A percentile compares a stretch with the other conserved stretches of the same genome.
These are phyloP conservation scores for Lizanozyma gosingica DNA, from an alignment of 1,139 yeast genomes.

Conservation along the genomic window DNA sequence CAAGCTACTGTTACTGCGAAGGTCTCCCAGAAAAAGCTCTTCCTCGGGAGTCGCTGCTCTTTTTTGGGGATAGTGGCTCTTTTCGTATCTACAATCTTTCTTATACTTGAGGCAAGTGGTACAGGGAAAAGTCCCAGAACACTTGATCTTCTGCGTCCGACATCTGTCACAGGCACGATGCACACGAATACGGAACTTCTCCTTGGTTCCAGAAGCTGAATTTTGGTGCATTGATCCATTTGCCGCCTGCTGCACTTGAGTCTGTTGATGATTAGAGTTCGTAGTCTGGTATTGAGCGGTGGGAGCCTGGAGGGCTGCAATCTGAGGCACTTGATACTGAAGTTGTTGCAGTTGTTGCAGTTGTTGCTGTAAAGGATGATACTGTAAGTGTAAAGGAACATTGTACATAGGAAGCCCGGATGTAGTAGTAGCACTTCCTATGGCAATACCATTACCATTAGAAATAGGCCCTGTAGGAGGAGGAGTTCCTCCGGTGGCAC, in stretches of 20 bases:
- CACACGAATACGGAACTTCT: slow-evolving; percentile 21
- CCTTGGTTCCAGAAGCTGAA: background rate
- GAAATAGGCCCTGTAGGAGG: too few relatives aligned
- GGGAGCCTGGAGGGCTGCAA: background rate
- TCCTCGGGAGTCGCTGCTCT: background rate
- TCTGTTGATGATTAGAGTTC: too few relatives aligned
- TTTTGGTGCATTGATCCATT: too few relatives aligned
- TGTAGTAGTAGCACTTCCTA: too few relatives aligned
- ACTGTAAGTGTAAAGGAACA: background rate
- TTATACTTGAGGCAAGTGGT: slow-evolving; percentile 37
- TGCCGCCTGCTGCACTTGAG: background rate
- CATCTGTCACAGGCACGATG: slow-evolving; percentile 56
- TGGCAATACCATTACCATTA: too few relatives aligned
- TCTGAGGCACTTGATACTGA: background rate
- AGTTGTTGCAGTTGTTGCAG: background rate
- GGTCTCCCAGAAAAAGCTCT: slow-evolving; percentile 1
- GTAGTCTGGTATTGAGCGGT: background rate
- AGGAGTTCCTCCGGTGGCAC: too few relatives aligned
- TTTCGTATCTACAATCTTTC: slow-evolving; percentile 28
- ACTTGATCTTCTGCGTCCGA: slow-evolving; percentile 51
- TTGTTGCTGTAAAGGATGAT: background rate
- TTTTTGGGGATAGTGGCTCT: background rate
- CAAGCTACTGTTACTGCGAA: background rate
- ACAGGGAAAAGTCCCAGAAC: slow-evolving; percentile 53
- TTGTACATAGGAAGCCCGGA: background rate